Conservation (phyloP, 2,329 filamentous ascomycete genomes). For the Epicoccum sorghinum region DNA sequence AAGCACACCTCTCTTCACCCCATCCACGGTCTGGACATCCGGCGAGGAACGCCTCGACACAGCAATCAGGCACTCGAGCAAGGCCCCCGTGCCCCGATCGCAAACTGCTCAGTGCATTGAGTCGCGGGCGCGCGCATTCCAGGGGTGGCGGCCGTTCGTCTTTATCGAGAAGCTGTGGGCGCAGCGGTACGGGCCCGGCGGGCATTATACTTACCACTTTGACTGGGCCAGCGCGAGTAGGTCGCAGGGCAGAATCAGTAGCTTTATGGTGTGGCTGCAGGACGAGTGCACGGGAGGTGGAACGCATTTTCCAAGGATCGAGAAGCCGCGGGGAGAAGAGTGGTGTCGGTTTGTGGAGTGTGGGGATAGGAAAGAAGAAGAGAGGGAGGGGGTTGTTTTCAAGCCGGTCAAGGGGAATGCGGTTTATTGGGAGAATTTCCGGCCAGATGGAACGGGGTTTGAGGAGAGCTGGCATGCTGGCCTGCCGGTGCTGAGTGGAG, state of each 20-base stretch:
- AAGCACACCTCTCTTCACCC: conserved; percentile 57
- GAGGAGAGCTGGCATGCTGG: conserved; percentile 67
- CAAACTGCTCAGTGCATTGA: conserved; percentile 65
- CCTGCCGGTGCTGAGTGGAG: conserved; percentile 61
- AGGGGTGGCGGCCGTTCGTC: conserved; percentile 64
- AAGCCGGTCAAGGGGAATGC: conserved; percentile 64
- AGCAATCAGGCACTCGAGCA: conserved; percentile 60
- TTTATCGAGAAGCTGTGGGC: conserved; percentile 67
- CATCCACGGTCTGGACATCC: conserved; percentile 61
- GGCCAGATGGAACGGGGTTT: conserved; percentile 61
- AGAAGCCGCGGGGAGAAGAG: conserved; percentile 48
- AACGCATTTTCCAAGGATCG: conserved; percentile 64
- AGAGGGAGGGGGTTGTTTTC: conserved; percentile 60
- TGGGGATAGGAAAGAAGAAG: conserved; percentile 29
- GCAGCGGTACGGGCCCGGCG: conserved; percentile 63
- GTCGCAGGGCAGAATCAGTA: conserved; percentile 55
- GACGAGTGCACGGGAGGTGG: conserved; percentile 62
- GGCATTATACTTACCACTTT: conserved; percentile 66
- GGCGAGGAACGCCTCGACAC: conserved; percentile 55
- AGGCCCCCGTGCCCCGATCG: conserved; percentile 47
- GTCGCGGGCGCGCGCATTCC: conserved; percentile 62
- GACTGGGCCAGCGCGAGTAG: conserved; percentile 55
- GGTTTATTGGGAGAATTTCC: conserved; percentile 68
- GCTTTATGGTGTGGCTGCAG: conserved; percentile 67
- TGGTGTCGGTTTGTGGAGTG: conserved; percentile 68